Base-by-base conservation (phyloP, 257 asterid species). In the Solanum lignicaule region DNA sequence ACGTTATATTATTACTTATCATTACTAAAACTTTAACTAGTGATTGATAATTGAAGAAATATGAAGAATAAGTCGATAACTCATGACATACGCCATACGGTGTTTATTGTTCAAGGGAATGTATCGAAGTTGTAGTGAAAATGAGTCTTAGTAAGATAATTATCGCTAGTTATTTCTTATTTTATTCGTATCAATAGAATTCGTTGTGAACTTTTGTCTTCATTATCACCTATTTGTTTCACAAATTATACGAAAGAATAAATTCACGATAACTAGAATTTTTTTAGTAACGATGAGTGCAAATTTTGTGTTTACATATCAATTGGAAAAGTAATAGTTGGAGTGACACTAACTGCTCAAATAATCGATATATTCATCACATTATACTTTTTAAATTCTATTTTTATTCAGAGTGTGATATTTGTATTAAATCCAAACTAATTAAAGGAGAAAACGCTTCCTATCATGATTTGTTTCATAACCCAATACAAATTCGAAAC, bases 401-500 rank as follows among this genome's bases (percentile, higher is more conserved):
- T 0, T 66, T 2, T 66, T 5, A 66, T 1, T 65, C 0, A 7
- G 4, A 4, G 31, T 20, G 0, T 10, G 6, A 9, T 60, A 60
- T 62, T 62, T 62, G 0, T 9, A 10, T 62, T 12, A 1, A 3
- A 9, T 21, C 2, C 1, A 58, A 6, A 62, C 5, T 29, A 29
- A 29, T 29, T 29, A 29, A 29, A 29, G 31, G 10, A 38, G 9
- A 38, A 38, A 7, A 38, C 2, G 1, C 27, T 8, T 4, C 2
- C 3, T 58, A 20, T 2, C 8, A 20, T 20, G 3, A 8, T 20
- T 0, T 4, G 9, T 23, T 62, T 29, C 31, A 29, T 29, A 29
- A 29, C 31, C 1, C 7, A 9, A 21, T 0, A 0, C 2, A 21
- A 62, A 58, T 4, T 23, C 1, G 1, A 62, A n/a, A 2, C 0